These are phyloP conservation scores for Asterionellopsis glacialis DNA, from an alignment of 108 stramenopile species.

Conservation along the genomic window DNA sequence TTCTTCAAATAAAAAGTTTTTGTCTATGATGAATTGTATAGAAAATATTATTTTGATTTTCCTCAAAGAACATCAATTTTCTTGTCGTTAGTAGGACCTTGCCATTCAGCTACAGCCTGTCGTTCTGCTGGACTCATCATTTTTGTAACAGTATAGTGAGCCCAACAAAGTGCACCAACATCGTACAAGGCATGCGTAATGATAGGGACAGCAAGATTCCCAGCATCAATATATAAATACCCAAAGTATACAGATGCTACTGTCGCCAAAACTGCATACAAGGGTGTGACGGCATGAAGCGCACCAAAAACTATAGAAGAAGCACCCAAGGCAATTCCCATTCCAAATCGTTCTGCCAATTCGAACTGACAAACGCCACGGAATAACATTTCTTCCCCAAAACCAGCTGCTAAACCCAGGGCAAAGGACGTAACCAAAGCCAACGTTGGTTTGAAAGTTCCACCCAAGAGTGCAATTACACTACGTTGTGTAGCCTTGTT, in stretches of 20 bases:
- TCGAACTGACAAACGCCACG: constrained; percentile 73
- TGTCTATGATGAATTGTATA: too few species aligned
- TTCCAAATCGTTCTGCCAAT: constrained; percentile 26
- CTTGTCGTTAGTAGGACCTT: background rate
- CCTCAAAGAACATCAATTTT: too few species aligned
- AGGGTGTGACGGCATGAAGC: constrained; percentile 82
- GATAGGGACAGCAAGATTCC: constrained; percentile 77
- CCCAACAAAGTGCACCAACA: constrained; percentile 67
- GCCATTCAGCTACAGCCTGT: constrained; percentile 25
- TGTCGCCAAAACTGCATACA: constrained; percentile 70
- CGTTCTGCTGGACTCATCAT: constrained; percentile 35
- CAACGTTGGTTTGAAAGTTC: constrained; percentile 43
- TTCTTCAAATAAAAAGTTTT: too few species aligned
- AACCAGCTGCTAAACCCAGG: constrained; percentile 70
- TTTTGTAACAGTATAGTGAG: constrained; percentile 63
- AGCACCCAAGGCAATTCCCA: constrained; percentile 33
- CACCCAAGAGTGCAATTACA: constrained; percentile 64
- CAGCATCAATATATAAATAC: constrained; percentile 42
- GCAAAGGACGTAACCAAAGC: constrained; percentile 39
- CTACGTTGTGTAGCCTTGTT: constrained; percentile 74
- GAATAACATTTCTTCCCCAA: constrained; percentile 88
- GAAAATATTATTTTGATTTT: too few species aligned
- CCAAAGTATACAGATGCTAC: constrained; percentile 84
- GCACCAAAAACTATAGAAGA: constrained; percentile 71
- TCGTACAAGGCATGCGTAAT: constrained; percentile 82